Percentiles rank a stretch among this genome's conserved stretches.
phyloP scores from a whole-genome alignment of 2,329 filamentous ascomycete genomes.

The Paecilomyces formosus region DNA sequence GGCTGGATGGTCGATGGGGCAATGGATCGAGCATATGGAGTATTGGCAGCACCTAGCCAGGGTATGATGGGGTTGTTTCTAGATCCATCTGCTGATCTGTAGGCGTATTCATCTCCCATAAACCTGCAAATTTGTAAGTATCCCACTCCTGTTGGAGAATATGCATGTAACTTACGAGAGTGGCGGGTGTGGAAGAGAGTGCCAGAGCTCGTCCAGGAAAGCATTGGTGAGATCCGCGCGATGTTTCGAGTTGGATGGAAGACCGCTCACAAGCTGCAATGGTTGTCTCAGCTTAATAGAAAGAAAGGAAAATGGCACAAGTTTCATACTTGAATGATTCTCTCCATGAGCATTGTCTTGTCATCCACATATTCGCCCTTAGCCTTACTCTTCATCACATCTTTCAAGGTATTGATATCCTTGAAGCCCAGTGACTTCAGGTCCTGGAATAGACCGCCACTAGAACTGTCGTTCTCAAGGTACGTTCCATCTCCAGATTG shows the following conservation, averaged over 20 bases:
- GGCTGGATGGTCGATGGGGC: constrained; percentile 52
- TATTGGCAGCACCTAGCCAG: constrained; percentile 59
- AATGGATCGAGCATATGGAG: constrained; percentile 59
- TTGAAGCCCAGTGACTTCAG: constrained; percentile 47
- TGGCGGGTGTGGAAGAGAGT: constrained; percentile 64
- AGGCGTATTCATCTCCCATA: constrained; percentile 51
- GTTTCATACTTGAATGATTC: constrained; percentile 50
- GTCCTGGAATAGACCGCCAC: constrained; percentile 49
- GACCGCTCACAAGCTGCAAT: constrained; percentile 52
- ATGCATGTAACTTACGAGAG: constrained; percentile 44
- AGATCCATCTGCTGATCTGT: constrained; percentile 63
- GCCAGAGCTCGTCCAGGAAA: constrained; percentile 65
- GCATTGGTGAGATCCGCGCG: constrained; percentile 57
- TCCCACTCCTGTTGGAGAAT: background rate
- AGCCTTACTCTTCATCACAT: constrained; percentile 55
- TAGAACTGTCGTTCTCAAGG: constrained; percentile 42
- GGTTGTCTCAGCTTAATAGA: background rate
- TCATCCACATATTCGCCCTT: constrained; percentile 62
- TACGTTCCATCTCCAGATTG: constrained; percentile 59
- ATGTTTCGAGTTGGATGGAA: constrained; percentile 56
- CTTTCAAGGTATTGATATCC: constrained; percentile 57
- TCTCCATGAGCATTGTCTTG: constrained; percentile 71
- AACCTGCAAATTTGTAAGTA: constrained; percentile 23
- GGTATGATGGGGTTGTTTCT: constrained; percentile 64
- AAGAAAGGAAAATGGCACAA: background rate